A percentile compares a stretch with the other conserved stretches of the same genome.
These are phyloP conservation scores for Noccaea caerulescens DNA, from an alignment of 345 rosid species.

Conservation along the genomic window DNA sequence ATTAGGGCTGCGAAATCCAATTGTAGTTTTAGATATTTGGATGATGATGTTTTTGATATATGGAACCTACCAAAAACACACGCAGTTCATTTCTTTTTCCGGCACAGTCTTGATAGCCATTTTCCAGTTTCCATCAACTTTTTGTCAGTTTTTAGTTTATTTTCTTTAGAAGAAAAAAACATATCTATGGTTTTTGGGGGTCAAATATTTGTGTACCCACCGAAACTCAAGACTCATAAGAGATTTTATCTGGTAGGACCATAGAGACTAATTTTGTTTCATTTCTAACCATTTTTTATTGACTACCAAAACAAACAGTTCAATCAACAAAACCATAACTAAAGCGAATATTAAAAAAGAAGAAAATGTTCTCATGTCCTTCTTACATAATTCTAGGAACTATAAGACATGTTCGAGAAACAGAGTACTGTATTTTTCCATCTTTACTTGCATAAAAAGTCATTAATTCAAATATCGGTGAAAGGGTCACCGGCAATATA, in stretches of 20 bases:
- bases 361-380: not conserved
- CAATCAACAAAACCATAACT: not conserved
- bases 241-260: not conserved
- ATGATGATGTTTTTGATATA: not conserved
- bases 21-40: not conserved
- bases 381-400: not conserved
- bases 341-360: not conserved
- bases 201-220: too few relatives aligned
- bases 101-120: too few relatives aligned
- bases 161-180: too few relatives aligned
- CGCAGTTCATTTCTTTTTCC: not conserved
- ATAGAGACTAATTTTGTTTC: not conserved
- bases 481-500: not conserved
- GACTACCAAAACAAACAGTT: too few relatives aligned
- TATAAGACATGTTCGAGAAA: not conserved
- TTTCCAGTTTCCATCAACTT: too few relatives aligned
- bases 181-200: too few relatives aligned
- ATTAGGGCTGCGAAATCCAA: not conserved
- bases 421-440: not conserved
- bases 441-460: conserved; percentile 4
- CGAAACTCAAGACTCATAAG: not conserved
- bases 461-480: not conserved
- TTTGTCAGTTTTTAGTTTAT: too few relatives aligned
- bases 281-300: not conserved
- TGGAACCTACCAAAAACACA: not conserved